Base-by-base conservation (phyloP, 768 basidiomycete species). In the Xerocomellus intermedius region DNA sequence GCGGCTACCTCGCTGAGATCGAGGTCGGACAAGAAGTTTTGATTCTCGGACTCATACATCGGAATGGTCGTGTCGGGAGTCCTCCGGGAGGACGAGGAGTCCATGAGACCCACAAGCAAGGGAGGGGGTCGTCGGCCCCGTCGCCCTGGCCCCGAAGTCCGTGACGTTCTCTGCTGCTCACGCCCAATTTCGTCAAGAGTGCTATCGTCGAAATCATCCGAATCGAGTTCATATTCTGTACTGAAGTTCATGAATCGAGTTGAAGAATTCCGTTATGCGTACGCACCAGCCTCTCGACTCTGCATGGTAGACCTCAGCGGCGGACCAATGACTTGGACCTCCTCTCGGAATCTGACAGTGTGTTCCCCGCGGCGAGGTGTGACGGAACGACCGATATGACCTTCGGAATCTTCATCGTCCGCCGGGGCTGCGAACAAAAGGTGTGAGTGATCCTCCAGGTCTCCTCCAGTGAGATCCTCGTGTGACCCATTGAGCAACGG, bases 241-340 rank as follows among this genome's bases (percentile, higher is more conserved):
- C 30, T 42, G 2, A 45, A 36, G 57, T 42, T 57, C 21, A 50
- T 59, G 45, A 67, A 52, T 32, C 16, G 30, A 42, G 48, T 19
- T 38, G 45, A 54, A 45, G 33, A 36, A 43, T 50, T 47, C 28
- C 5, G n/a, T 45, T 24, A 19, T 54, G 71, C 69, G 59, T 66
- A 83, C 87, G 69, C 68, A 92, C 91, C 89, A 69, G 84, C 77
- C 76, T 94, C 91, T 53, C 92, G 85, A 67, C 91, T 92, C 50
- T 84, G 74, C 28, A 77, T 72, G 22, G 86, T 91, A 21, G 90
- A 94, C 67, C 83, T 79, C 36, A 92, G 72, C 6, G 87, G 77
- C 0, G 85, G 87, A 5, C 78, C 80, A 62, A 88, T 84, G 42
- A 87, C 79, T 57, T 86, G 83, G 2, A 87, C 84, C 35, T 85